These are phyloP conservation scores for Phytophthora cactorum DNA, from an alignment of 352 stramenopile species.

Conservation along the genomic window DNA sequence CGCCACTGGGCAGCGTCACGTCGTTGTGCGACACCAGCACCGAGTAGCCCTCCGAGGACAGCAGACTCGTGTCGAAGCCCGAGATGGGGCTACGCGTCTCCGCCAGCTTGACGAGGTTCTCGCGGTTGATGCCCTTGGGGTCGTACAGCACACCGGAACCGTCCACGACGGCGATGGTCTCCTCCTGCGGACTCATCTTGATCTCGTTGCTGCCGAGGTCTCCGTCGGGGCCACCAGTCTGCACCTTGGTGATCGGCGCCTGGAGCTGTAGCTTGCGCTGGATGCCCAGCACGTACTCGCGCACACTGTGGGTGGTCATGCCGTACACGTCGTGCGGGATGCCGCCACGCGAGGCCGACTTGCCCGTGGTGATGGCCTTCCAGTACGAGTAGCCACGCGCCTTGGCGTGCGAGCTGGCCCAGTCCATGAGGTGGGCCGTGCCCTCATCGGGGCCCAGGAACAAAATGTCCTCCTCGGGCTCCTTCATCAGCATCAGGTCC, in stretches of 20 bases:
- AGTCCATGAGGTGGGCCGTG: constrained; percentile 97
- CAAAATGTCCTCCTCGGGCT: constrained; percentile 95
- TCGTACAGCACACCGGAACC: constrained; percentile 95
- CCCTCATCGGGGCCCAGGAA: constrained; percentile 98
- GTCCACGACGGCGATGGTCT: constrained; percentile 96
- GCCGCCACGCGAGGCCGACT: constrained; percentile 92
- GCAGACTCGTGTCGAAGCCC: constrained; percentile 86
- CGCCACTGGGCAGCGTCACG: constrained; percentile 67
- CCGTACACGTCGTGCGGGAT: constrained; percentile 99
- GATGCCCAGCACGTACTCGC: constrained; percentile 96
- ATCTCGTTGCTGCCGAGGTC: constrained; percentile 98
- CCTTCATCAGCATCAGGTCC: constrained; percentile 97
- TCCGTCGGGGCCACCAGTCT: constrained; percentile 97
- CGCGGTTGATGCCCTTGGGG: constrained; percentile 92
- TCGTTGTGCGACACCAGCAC: constrained; percentile 81
- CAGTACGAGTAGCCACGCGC: constrained; percentile 95
- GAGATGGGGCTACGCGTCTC: constrained; percentile 88
- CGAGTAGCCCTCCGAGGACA: constrained; percentile 67
- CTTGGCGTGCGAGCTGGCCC: constrained; percentile 94
- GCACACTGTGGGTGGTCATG: constrained; percentile 97
- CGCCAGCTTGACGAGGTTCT: constrained; percentile 94
- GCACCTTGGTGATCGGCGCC: constrained; percentile 95
- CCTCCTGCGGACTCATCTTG: constrained; percentile 96
- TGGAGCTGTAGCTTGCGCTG: constrained; percentile 92
- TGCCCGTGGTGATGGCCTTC: constrained; percentile 97